Percentiles rank a stretch among this genome's conserved stretches.
phyloP scores from a whole-genome alignment of 306 rosid genomes.

The Quercus wislizeni region DNA sequence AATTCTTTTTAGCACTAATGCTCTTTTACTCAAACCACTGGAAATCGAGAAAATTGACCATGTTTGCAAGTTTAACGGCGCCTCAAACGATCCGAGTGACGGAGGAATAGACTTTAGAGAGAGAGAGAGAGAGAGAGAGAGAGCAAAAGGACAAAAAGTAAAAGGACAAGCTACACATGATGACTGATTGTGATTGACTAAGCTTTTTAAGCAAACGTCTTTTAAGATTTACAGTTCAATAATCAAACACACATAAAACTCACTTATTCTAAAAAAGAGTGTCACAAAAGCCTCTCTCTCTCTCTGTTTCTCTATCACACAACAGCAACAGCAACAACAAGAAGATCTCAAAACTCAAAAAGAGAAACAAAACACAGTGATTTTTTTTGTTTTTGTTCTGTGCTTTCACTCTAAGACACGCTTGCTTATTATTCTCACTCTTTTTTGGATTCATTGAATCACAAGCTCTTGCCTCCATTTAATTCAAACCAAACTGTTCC shows the following conservation, averaged over 20 bases:
- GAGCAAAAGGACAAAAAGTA: slow-evolving; percentile 21
- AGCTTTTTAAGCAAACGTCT: neutral
- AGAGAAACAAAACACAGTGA: neutral
- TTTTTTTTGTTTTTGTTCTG: neutral
- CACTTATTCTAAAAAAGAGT: neutral
- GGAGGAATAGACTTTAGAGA: neutral
- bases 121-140: slow-evolving; percentile 20
- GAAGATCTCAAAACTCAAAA: neutral
- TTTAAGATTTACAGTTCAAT: neutral
- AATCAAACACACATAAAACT: too few relatives aligned
- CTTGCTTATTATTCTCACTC: slow-evolving; percentile 26
- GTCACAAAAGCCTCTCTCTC: neutral
- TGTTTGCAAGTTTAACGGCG: slow-evolving; percentile 14
- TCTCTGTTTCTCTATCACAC: too few relatives aligned
- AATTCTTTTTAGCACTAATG: too few relatives aligned
- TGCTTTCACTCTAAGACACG: slow-evolving; percentile 31
- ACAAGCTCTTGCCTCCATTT: neutral
- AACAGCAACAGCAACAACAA: too few relatives aligned
- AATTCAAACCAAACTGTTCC: slow-evolving; percentile 8
- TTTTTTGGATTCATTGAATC: neutral
- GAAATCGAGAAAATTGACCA: neutral
- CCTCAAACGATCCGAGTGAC: slow-evolving; percentile 15
- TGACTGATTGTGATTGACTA: slow-evolving; percentile 13
- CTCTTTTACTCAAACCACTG: neutral
- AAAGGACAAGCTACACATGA: slow-evolving; percentile 30